Conservation (phyloP, 176 grass and related monocot genomes). For the Bromus sterilis region DNA sequence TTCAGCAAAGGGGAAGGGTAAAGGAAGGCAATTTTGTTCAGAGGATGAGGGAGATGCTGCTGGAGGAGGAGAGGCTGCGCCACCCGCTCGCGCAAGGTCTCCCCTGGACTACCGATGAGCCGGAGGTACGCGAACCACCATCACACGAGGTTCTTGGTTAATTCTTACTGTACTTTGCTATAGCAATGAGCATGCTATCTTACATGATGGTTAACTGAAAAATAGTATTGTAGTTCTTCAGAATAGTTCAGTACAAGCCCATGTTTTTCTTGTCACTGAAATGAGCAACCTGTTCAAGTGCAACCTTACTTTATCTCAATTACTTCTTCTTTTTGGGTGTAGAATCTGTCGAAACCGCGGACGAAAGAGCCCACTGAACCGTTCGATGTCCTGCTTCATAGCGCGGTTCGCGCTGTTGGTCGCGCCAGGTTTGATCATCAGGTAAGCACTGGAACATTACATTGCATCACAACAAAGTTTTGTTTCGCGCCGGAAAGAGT, state of each 20-base stretch:
- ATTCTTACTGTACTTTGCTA: not conserved
- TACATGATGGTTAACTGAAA: not conserved
- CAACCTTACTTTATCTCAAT: not conserved
- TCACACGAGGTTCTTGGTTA: not conserved
- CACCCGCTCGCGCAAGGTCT: constrained; percentile 64
- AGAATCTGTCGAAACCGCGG: constrained; percentile 41
- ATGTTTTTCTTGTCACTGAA: not conserved
- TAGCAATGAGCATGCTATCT: not conserved
- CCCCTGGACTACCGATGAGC: constrained; percentile 75
- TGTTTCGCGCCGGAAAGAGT: not conserved
- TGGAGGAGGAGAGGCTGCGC: constrained; percentile 61
- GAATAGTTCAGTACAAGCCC: not conserved
- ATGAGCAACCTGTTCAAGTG: not conserved
- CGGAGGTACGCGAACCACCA: constrained; percentile 31
- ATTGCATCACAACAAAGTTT: not conserved
- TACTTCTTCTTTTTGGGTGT: not conserved
- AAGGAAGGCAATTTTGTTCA: constrained; percentile 59
- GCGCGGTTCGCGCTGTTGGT: constrained; percentile 39
- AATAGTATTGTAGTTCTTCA: not conserved
- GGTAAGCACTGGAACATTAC: constrained; percentile 40
- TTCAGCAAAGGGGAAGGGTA: constrained; percentile 69
- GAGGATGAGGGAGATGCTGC: constrained; percentile 54
- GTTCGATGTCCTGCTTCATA: constrained; percentile 57
- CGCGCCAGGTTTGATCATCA: constrained; percentile 67
- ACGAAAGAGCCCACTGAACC: constrained; percentile 68